Percentiles rank a stretch among this genome's conserved stretches.
Conservation (phyloP, 495 filamentous ascomycete species). For the Hamigera avellanea region DNA sequence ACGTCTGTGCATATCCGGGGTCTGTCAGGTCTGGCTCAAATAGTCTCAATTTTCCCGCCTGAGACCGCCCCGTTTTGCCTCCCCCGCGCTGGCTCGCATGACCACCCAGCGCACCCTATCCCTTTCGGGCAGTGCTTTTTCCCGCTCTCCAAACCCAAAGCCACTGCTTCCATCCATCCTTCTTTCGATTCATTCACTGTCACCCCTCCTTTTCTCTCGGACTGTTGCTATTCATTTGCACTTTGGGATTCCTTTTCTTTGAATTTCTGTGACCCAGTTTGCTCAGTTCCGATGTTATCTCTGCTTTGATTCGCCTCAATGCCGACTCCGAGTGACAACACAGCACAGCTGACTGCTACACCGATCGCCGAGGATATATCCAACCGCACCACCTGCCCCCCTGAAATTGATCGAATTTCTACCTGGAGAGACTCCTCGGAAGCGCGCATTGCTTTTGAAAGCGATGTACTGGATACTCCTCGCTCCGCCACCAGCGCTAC, state of each 20-base stretch:
- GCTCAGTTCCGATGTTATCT: slow-evolving; percentile 30
- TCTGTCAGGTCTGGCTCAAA: too few relatives aligned
- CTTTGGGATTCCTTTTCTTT: slow-evolving; percentile 1
- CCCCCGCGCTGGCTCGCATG: slow-evolving; percentile 37
- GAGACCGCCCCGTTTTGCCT: slow-evolving; percentile 9
- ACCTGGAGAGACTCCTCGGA: slow-evolving; percentile 29
- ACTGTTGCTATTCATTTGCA: too few relatives aligned
- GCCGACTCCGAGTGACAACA: slow-evolving; percentile 47
- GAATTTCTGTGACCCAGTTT: slow-evolving; percentile 1
- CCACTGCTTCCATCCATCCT: slow-evolving; percentile 7
- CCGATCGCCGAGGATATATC: slow-evolving; percentile 38
- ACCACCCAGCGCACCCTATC: slow-evolving; percentile 16
- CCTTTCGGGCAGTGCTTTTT: slow-evolving; percentile 13
- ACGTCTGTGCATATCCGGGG: background rate
- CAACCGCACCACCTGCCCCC: slow-evolving; percentile 45
- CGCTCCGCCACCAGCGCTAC: slow-evolving; percentile 12
- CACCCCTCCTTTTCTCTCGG: slow-evolving; percentile 5
- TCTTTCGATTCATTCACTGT: slow-evolving; percentile 7
- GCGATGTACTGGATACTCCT: slow-evolving; percentile 10
- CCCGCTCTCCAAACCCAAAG: slow-evolving; percentile 9
- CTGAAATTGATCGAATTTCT: slow-evolving; percentile 35
- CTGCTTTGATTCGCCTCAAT: slow-evolving; percentile 35
- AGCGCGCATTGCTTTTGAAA: slow-evolving; percentile 7
- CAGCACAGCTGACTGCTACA: slow-evolving; percentile 24
- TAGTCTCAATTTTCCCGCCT: background rate